Conservation (phyloP, 352 stramenopile genomes). For the Globisporangium spiculum region DNA sequence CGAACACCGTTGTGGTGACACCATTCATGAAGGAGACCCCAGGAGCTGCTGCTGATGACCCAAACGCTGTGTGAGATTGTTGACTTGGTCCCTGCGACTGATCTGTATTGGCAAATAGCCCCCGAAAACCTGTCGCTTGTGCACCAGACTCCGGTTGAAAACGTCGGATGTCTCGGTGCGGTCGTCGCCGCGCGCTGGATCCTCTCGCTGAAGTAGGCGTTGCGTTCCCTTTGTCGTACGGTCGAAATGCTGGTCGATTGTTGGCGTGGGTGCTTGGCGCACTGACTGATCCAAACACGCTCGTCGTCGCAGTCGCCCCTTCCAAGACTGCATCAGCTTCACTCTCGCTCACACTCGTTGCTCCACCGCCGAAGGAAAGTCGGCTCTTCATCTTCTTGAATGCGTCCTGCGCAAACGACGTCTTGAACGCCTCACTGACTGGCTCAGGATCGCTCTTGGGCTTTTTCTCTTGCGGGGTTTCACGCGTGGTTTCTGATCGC, state of each 20-base stretch:
- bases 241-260: constrained; percentile 4
- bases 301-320: constrained; percentile 3
- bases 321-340: background rate
- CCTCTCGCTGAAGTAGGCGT: background rate
- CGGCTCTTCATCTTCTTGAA: constrained; percentile 18
- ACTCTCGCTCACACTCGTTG: background rate
- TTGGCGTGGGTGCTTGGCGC: background rate
- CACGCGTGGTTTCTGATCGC: background rate
- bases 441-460: background rate
- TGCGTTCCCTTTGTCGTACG: constrained; percentile 13
- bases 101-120: background rate
- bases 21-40: background rate
- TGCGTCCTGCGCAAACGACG: constrained; percentile 16
- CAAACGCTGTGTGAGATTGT: background rate
- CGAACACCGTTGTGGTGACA: background rate
- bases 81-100: background rate
- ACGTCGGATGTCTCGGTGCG: background rate
- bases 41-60: background rate
- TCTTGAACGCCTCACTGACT: constrained; percentile 9
- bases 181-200: background rate
- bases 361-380: constrained; percentile 1
- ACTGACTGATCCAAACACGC: constrained; percentile 8
- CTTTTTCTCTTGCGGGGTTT: background rate
- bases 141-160: background rate
- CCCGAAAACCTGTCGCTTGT: background rate